Conservation (phyloP, 2,329 filamentous ascomycete genomes). For the Fusarium cyanostomum region DNA sequence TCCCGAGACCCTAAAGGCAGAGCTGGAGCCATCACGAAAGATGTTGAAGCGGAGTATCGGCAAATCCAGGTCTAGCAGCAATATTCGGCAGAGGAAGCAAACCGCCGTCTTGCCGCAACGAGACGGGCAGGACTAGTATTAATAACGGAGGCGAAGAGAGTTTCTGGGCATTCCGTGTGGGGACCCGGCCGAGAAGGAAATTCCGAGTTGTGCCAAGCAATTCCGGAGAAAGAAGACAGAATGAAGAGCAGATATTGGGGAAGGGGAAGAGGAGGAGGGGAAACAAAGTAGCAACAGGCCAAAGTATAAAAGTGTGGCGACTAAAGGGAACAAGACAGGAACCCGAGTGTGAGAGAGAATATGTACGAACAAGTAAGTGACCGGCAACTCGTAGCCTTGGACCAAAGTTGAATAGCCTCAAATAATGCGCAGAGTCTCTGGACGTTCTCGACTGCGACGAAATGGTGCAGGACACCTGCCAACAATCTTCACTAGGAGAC, state of each 20-base stretch:
- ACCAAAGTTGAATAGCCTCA: not conserved
- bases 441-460: not conserved
- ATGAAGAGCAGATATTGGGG: constrained; percentile 1
- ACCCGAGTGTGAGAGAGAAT: constrained; percentile 1
- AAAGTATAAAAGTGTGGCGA: constrained; percentile 29
- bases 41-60: not conserved
- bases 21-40: constrained; percentile 20
- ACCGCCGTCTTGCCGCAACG: too few species aligned
- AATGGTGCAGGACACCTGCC: not conserved
- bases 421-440: not conserved
- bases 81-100: not conserved
- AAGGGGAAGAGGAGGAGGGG: not conserved
- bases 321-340: constrained; percentile 2
- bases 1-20: constrained; percentile 9
- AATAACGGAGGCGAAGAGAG: not conserved
- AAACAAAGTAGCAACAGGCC: not conserved
- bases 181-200: constrained; percentile 2
- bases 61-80: not conserved
- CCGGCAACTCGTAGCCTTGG: not conserved
- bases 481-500: not conserved
- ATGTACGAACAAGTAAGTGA: not conserved
- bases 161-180: not conserved
- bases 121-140: not conserved
- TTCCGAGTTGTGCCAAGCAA: not conserved
- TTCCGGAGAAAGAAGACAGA: not conserved